These are phyloP conservation scores for Thermochaetoides dissita DNA, from an alignment of 2,329 filamentous ascomycete genomes.

Conservation along the genomic window DNA sequence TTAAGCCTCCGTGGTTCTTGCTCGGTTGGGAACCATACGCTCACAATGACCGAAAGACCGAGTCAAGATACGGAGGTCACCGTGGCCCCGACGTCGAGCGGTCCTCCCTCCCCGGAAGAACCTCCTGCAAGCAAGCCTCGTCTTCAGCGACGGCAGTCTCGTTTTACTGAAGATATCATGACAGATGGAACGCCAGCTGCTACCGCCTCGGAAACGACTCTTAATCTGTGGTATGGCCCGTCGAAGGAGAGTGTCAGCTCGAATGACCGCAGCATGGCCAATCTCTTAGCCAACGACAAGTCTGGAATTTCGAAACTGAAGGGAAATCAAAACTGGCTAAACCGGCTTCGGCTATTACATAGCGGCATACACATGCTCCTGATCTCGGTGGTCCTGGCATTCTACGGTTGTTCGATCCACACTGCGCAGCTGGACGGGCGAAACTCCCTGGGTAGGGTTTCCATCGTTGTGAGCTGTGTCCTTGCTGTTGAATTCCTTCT, in stretches of 20 bases:
- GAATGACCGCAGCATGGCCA: background rate
- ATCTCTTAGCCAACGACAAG: too few relatives aligned
- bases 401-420: too few relatives aligned
- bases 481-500: too few relatives aligned
- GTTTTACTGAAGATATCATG: slow-evolving; percentile 18
- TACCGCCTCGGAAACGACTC: slow-evolving; percentile 14
- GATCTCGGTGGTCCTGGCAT: too few relatives aligned
- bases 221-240: slow-evolving; percentile 3
- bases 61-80: background rate
- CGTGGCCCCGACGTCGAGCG: background rate
- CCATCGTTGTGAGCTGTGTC: too few relatives aligned
- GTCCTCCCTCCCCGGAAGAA: background rate
- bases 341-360: too few relatives aligned
- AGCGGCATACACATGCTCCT: too few relatives aligned
- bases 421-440: too few relatives aligned
- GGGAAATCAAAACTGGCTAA: too few relatives aligned
- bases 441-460: too few relatives aligned
- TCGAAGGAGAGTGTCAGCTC: slow-evolving; percentile 2
- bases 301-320: too few relatives aligned
- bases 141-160: slow-evolving; percentile 11
- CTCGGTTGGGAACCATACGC: background rate
- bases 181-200: slow-evolving; percentile 17
- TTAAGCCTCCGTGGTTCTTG: too few relatives aligned
- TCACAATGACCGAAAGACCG: slow-evolving; percentile 2
- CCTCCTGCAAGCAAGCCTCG: slow-evolving; percentile 3